Percentiles rank a stretch among this genome's conserved stretches.
phyloP scores from a whole-genome alignment of 148 eudicot species.

The Tetragonia tetragonoides region DNA sequence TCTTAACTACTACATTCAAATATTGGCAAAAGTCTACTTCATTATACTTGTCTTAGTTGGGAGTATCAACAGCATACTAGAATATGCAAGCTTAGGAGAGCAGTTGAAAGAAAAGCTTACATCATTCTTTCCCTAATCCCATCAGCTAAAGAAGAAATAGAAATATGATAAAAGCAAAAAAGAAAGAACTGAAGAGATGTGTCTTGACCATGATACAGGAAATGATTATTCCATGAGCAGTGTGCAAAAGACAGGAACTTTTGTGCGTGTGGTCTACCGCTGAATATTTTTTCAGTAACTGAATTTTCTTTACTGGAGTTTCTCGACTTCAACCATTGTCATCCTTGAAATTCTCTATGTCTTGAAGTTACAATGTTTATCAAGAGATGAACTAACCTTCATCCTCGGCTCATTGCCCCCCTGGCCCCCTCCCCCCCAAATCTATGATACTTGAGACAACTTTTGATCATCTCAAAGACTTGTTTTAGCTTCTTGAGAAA shows the following conservation, averaged over 20 bases:
- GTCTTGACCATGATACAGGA: neutral
- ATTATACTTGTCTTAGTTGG: neutral
- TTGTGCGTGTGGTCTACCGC: neutral
- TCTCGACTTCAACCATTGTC: neutral
- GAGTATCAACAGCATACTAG: neutral
- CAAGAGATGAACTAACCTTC: too few relatives aligned
- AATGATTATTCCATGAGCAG: neutral
- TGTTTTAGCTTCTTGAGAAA: too few relatives aligned
- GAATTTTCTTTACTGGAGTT: neutral
- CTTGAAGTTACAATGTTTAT: too few relatives aligned
- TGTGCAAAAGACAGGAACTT: neutral
- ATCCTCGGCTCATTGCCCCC: too few relatives aligned
- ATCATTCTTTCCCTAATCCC: neutral
- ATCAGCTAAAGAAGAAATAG: too few relatives aligned
- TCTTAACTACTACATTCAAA: neutral
- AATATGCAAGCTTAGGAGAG: neutral
- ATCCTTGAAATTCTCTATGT: neutral
- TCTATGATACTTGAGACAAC: too few relatives aligned
- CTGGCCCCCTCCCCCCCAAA: too few relatives aligned
- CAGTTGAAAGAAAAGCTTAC: neutral
- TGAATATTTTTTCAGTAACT: neutral
- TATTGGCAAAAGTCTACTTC: neutral
- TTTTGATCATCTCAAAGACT: too few relatives aligned
- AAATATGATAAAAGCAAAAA: neutral
- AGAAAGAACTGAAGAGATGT: neutral